Evolutionary conservation across 208 protist genomes (phyloP).

Genomic region (Crithidia expoeki): DNA sequence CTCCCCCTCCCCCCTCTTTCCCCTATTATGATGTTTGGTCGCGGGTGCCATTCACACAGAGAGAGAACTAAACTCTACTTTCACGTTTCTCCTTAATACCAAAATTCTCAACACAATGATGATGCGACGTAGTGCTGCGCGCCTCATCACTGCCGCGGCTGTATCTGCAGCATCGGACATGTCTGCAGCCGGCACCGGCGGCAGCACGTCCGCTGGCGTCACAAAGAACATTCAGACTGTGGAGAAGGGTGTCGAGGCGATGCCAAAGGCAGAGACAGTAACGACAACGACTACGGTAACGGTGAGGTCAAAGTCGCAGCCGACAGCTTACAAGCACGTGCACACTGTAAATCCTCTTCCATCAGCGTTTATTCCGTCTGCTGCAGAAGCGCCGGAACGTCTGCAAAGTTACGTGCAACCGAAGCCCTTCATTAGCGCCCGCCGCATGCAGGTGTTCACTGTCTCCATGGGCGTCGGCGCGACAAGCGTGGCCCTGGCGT

Average conservation of each 20-base stretch:
- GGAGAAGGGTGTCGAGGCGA: neutral
- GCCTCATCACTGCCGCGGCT: slow-evolving; percentile 9
- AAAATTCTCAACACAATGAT: slow-evolving; percentile 3
- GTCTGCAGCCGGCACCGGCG: slow-evolving; percentile 1
- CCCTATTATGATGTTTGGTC: too few species aligned
- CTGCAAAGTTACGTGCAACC: slow-evolving; percentile 80
- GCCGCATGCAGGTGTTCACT: slow-evolving; percentile 68
- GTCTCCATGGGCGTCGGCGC: slow-evolving; percentile 70
- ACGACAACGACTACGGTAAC: neutral
- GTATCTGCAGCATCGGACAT: neutral
- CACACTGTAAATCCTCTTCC: slow-evolving; percentile 24
- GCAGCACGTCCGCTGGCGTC: neutral
- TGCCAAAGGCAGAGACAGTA: too few species aligned
- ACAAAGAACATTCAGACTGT: slow-evolving; percentile 1
- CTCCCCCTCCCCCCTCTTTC: too few species aligned
- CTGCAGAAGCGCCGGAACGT: slow-evolving; percentile 70
- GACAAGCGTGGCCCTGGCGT: slow-evolving; percentile 54
- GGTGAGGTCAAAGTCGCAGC: neutral
- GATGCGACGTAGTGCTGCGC: slow-evolving; percentile 23
- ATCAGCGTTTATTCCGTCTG: slow-evolving; percentile 41
- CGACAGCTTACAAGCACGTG: slow-evolving; percentile 22
- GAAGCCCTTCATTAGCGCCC: slow-evolving; percentile 78
- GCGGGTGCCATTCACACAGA: too few species aligned
- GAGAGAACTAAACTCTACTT: neutral
- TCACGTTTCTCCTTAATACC: neutral